These are phyloP conservation scores for Saraca asoca DNA, from an alignment of 331 rosid species.

Conservation along the genomic window DNA sequence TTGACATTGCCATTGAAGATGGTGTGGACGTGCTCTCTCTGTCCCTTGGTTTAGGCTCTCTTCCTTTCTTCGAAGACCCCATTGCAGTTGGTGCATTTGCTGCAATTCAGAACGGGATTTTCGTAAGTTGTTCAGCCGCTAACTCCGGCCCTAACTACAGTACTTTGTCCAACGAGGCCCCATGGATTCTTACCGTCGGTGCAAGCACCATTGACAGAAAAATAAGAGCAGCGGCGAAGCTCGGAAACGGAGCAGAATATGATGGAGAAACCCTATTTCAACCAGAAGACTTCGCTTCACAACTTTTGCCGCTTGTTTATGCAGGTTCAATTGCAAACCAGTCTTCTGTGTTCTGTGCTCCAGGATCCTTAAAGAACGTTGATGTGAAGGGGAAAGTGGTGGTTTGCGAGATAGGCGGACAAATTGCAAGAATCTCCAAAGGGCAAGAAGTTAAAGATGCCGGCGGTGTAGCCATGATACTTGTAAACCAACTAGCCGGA, in stretches of 20 bases:
- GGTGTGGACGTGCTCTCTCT: conserved; percentile 81
- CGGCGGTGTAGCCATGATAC: conserved; percentile 76
- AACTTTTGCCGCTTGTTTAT: conserved; percentile 53
- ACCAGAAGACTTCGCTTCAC: conserved; percentile 42
- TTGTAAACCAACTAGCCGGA: conserved; percentile 31
- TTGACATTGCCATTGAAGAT: conserved; percentile 47
- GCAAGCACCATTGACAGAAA: conserved; percentile 69
- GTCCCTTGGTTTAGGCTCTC: conserved; percentile 48
- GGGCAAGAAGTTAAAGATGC: conserved; percentile 57
- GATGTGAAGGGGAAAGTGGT: conserved; percentile 61
- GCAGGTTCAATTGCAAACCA: conserved; percentile 46
- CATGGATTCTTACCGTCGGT: conserved; percentile 81
- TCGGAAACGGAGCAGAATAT: conserved; percentile 50
- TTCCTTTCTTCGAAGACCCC: conserved; percentile 36
- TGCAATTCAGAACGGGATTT: conserved; percentile 63
- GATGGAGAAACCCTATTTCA: conserved; percentile 60
- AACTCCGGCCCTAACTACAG: conserved; percentile 48
- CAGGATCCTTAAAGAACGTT: conserved; percentile 35
- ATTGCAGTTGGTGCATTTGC: conserved; percentile 63
- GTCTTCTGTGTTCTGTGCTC: conserved; percentile 32
- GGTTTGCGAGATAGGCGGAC: conserved; percentile 55
- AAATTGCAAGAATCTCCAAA: conserved; percentile 34
- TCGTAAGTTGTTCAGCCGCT: conserved; percentile 72
- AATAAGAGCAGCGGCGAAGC: conserved; percentile 44
- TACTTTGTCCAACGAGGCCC: conserved; percentile 58